Base-by-base conservation (phyloP, 2,329 filamentous ascomycete genomes). In the Madurella mycetomatis region DNA sequence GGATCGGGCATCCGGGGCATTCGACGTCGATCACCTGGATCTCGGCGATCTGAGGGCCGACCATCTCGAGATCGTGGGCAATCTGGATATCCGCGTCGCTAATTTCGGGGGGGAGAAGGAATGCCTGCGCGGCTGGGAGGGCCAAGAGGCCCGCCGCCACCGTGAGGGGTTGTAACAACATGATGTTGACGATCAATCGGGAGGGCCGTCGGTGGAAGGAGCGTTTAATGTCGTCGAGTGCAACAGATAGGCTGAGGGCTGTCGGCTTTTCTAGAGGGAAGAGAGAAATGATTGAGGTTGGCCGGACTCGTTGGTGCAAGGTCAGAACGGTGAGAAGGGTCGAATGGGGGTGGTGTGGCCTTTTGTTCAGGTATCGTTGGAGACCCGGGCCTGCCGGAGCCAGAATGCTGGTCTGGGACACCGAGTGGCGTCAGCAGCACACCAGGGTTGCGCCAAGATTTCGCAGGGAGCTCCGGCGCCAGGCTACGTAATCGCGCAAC, bases 41-140 rank as follows among this genome's bases (percentile, higher is more conserved):
- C 60, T 74, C 51, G 25, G 58, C 59, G 19, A 68, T 65, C 12
- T 62, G 61, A 13, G 66, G 54, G 30, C 73, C 68, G 53, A 74
- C 64, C 46, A 72, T 67, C 58, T 73, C 69, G 42, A 73, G 60
- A 25, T 72, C 62, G 51, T 73, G 72, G 67, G 76, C 70, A 61
- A 75, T 64, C 40, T 72, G 69, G 54, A 71, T 67, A 51, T 78
- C 73, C 49, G 71, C 67, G 17, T 70, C 66, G 56, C 73, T 71
- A 53, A 76, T 66, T 62, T 76, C 70, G 54, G 82, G 78, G 34
- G 82, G 74, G 51, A 86, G 62, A 56, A 85, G 71, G 63, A 85
- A 76, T 54, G 81, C 78, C 19, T 69, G 65, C 39, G 68, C 56
- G 50, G 65, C 65, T 15, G 57, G 47, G 49, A 64, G 60, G 55